Percentiles rank a stretch among this genome's conserved stretches.
These are phyloP conservation scores for Mycena epipterygia DNA, from an alignment of 768 basidiomycete genomes.

Conservation along the genomic window DNA sequence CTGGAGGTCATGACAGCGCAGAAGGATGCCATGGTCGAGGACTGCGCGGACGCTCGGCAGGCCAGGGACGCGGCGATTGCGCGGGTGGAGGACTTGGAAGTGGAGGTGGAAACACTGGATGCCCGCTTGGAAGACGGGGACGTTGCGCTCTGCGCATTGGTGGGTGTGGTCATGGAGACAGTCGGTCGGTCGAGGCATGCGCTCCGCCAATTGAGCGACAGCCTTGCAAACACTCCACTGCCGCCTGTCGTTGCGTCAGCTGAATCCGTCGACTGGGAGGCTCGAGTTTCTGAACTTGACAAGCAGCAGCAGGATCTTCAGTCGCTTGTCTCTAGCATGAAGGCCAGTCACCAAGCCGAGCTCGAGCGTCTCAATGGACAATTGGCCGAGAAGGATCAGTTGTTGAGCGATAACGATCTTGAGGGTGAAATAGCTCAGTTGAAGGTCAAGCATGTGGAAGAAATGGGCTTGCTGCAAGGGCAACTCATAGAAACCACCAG, in stretches of 20 bases:
- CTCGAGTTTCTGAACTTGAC: constrained; percentile 30
- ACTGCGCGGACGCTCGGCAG: constrained; percentile 83
- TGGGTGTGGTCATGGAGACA: constrained; percentile 55
- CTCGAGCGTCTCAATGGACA: constrained; percentile 45
- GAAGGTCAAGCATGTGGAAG: constrained; percentile 52
- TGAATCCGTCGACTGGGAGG: constrained; percentile 27
- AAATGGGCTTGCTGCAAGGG: constrained; percentile 51
- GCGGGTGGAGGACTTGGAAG: constrained; percentile 72
- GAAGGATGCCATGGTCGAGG: constrained; percentile 87
- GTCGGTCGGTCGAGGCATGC: constrained; percentile 47
- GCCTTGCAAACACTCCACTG: not conserved
- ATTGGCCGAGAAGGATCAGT: constrained; percentile 42
- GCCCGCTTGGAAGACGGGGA: constrained; percentile 45
- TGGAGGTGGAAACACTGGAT: constrained; percentile 64
- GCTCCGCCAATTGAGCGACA: constrained; percentile 27
- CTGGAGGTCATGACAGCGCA: constrained; percentile 74
- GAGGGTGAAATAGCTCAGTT: constrained; percentile 48
- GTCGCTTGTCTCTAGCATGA: constrained; percentile 29
- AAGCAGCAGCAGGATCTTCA: constrained; percentile 28
- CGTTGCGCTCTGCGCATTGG: constrained; percentile 51
- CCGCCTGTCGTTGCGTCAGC: not conserved
- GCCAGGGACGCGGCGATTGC: constrained; percentile 75
- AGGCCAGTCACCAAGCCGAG: constrained; percentile 41
- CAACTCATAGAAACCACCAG: constrained; percentile 52
- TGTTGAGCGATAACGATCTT: constrained; percentile 38